phyloP scores from a whole-genome alignment of 2,329 filamentous ascomycete genomes.

The Calycina marina region DNA sequence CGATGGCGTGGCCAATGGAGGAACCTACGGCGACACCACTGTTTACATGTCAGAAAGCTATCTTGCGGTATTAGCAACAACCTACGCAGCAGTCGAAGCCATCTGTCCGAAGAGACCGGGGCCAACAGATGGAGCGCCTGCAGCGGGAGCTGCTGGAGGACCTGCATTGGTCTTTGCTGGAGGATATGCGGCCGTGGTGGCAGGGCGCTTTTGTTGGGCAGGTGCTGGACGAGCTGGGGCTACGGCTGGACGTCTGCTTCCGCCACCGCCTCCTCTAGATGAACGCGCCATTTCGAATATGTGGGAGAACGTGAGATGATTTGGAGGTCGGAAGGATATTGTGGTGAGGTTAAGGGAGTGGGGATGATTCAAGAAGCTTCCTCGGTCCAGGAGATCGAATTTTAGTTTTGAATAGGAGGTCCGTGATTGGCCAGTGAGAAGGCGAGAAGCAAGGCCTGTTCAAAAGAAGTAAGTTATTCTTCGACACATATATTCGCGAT shows the following conservation, averaged over 20 bases:
- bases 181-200: slow-evolving; percentile 44
- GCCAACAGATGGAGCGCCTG: slow-evolving; percentile 36
- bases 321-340: slow-evolving; percentile 1
- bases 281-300: slow-evolving; percentile 57
- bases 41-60: slow-evolving; percentile 29
- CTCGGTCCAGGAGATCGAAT: too few species aligned
- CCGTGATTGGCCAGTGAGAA: too few species aligned
- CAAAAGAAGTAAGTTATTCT: too few species aligned
- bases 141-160: slow-evolving; percentile 26
- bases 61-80: slow-evolving; percentile 18
- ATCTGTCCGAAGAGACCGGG: slow-evolving; percentile 91
- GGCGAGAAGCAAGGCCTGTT: too few species aligned
- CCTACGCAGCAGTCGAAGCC: slow-evolving; percentile 94
- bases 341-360: slow-evolving; percentile 1
- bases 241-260: slow-evolving; percentile 46
- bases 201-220: slow-evolving; percentile 51
- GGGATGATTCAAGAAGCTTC: too few species aligned
- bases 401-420: too few species aligned
- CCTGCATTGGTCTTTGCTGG: slow-evolving; percentile 36
- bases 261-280: slow-evolving; percentile 48
- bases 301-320: too few species aligned
- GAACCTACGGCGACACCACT: slow-evolving; percentile 94
- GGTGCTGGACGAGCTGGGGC: slow-evolving; percentile 39
- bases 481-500: too few species aligned
- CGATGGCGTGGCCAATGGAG: slow-evolving; percentile 87